A percentile compares a stretch with the other conserved stretches of the same genome.
Evolutionary conservation across 208 protist genomes (phyloP).

Genomic region (Crithidia mellificae): DNA sequence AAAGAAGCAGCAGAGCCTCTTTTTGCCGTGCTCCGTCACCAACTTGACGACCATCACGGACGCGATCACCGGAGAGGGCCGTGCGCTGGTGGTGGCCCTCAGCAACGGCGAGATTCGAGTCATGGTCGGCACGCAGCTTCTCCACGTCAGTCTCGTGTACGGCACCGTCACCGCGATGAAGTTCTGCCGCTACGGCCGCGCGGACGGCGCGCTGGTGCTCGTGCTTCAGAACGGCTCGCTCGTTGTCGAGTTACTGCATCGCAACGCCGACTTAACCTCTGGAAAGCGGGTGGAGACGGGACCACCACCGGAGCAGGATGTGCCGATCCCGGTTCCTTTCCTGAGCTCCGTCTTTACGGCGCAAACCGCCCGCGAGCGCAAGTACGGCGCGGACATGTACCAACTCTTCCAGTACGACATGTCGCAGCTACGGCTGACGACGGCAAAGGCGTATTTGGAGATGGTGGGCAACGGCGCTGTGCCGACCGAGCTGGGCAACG

Average conservation of each 20-base stretch:
- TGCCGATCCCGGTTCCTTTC: constrained; percentile 90
- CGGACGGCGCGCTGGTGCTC: constrained; percentile 88
- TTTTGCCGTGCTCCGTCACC: constrained; percentile 71
- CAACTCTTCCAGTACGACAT: constrained; percentile 92
- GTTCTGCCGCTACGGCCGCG: constrained; percentile 92
- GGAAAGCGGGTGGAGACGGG: constrained; percentile 36
- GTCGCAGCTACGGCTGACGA: constrained; percentile 82
- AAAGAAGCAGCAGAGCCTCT: constrained; percentile 77
- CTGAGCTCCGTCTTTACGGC: constrained; percentile 94
- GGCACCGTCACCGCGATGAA: constrained; percentile 85
- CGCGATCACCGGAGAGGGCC: constrained; percentile 50
- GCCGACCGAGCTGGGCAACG: constrained; percentile 30
- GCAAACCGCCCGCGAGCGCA: constrained; percentile 91
- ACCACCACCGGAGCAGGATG: constrained; percentile 91
- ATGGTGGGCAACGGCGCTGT: constrained; percentile 19
- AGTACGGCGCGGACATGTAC: constrained; percentile 89
- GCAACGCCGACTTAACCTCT: constrained; percentile 65
- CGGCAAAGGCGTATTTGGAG: constrained; percentile 86
- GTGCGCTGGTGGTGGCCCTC: constrained; percentile 89
- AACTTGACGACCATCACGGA: constrained; percentile 76
- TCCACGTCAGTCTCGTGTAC: constrained; percentile 79
- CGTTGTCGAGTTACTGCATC: constrained; percentile 92
- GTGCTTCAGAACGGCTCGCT: constrained; percentile 89
- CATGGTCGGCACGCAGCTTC: constrained; percentile 86
- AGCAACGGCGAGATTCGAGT: constrained; percentile 91